phyloP scores from a whole-genome alignment of 805 yeast genomes.

The Kuraishia borneana region DNA sequence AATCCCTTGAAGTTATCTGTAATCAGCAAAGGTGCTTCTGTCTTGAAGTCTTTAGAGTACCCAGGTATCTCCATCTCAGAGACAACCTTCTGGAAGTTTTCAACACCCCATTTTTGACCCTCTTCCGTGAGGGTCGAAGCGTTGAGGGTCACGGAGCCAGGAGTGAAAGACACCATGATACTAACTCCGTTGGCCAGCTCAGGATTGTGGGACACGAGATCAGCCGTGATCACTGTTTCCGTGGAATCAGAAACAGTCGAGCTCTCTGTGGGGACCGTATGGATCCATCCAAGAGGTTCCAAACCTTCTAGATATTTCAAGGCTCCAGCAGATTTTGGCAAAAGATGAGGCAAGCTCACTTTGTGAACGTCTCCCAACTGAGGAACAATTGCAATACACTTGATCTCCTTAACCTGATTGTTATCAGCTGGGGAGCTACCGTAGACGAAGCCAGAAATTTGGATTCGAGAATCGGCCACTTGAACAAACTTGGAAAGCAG shows the following conservation, averaged over 20 bases:
- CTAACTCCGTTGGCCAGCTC: constrained; percentile 38
- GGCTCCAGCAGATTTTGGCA: constrained; percentile 20
- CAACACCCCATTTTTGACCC: constrained; percentile 72
- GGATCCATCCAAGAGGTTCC: constrained; percentile 91
- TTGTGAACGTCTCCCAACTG: constrained; percentile 69
- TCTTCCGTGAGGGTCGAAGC: constrained; percentile 49
- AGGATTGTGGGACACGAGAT: constrained; percentile 21
- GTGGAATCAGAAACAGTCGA: constrained; percentile 43
- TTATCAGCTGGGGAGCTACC: constrained; percentile 75
- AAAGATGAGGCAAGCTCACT: constrained; percentile 44
- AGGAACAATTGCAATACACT: constrained; percentile 69
- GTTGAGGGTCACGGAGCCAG: constrained; percentile 75
- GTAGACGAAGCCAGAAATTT: constrained; percentile 70
- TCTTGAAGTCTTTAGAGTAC: constrained; percentile 47
- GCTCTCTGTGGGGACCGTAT: constrained; percentile 65
- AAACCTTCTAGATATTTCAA: constrained; percentile 36
- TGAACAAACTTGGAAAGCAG: constrained; percentile 66
- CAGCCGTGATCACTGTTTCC: constrained; percentile 56
- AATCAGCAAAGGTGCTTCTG: constrained; percentile 55
- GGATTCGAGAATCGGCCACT: constrained; percentile 71
- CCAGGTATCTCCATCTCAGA: constrained; percentile 52
- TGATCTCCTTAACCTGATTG: constrained; percentile 64
- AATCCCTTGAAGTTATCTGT: constrained; percentile 72
- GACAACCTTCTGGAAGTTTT: constrained; percentile 46
- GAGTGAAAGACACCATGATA: constrained; percentile 58